phyloP scores from a whole-genome alignment of 2,329 filamentous ascomycete species.

The Fusarium dlaminii region DNA sequence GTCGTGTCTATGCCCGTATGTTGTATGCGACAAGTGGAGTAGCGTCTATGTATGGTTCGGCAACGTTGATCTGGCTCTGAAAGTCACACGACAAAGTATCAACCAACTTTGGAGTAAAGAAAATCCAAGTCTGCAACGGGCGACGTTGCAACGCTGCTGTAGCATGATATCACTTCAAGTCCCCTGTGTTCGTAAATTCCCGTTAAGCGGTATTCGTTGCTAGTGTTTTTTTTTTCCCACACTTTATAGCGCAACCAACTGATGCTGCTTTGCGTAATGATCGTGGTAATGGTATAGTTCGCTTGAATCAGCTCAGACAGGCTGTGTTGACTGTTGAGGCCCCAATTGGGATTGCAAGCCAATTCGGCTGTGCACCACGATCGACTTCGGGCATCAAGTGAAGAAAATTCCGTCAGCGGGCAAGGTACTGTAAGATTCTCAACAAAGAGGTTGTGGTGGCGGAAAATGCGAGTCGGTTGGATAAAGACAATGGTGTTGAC shows the following conservation, averaged over 20 bases:
- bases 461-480: background rate
- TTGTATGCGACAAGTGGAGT: slow-evolving; percentile 33
- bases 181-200: background rate
- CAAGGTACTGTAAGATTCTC: background rate
- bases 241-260: background rate
- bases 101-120: slow-evolving; percentile 16
- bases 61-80: slow-evolving; percentile 38
- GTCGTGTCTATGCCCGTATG: slow-evolving; percentile 12
- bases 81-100: slow-evolving; percentile 42
- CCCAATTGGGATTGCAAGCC: slow-evolving; percentile 1
- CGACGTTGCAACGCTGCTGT: slow-evolving; percentile 38
- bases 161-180: slow-evolving; percentile 47
- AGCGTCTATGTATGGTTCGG: slow-evolving; percentile 38
- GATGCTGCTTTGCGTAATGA: background rate
- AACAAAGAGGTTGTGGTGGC: background rate
- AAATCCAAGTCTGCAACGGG: slow-evolving; percentile 25
- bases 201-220: background rate
- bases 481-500: slow-evolving; percentile 20
- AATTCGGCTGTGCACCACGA: background rate
- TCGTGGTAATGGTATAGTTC: background rate
- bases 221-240: slow-evolving; percentile 3
- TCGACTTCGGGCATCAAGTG: slow-evolving; percentile 22
- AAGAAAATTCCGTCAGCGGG: background rate
- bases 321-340: background rate
- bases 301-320: background rate